Conservation (phyloP, 768 basidiomycete genomes). For the Naganishia onofrii region DNA sequence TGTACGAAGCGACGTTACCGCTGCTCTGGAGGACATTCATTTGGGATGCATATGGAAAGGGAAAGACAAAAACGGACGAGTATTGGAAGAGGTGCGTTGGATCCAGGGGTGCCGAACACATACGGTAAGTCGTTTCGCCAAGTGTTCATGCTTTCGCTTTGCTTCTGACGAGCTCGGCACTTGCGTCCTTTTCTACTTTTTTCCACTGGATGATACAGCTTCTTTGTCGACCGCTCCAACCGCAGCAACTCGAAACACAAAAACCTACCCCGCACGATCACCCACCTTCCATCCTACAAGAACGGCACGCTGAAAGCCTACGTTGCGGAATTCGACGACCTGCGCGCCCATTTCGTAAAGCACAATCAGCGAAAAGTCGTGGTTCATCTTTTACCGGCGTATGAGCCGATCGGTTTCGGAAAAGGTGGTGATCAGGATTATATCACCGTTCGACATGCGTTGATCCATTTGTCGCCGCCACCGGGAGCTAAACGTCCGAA, state of each 20-base stretch:
- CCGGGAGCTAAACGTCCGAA: background rate
- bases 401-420: background rate
- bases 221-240: constrained; percentile 5
- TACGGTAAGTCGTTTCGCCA: background rate
- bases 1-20: background rate
- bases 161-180: no score
- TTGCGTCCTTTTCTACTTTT: background rate
- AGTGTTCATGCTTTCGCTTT: background rate
- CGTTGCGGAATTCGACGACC: constrained; percentile 7
- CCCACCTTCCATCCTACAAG: background rate
- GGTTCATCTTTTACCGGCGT: background rate
- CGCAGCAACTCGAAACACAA: constrained; percentile 5
- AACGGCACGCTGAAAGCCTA: constrained; percentile 1
- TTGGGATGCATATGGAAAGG: constrained; percentile 2
- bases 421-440: background rate
- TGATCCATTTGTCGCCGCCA: constrained; percentile 1
- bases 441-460: constrained; percentile 1
- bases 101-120: background rate
- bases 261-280: background rate
- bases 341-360: background rate
- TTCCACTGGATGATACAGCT: background rate
- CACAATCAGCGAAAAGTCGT: constrained; percentile 4
- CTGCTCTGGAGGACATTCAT: background rate
- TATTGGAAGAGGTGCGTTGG: background rate
- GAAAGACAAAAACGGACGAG: background rate